Base-by-base conservation (phyloP, 2,329 filamentous ascomycete genomes). In the Bipolaris bicolor region DNA sequence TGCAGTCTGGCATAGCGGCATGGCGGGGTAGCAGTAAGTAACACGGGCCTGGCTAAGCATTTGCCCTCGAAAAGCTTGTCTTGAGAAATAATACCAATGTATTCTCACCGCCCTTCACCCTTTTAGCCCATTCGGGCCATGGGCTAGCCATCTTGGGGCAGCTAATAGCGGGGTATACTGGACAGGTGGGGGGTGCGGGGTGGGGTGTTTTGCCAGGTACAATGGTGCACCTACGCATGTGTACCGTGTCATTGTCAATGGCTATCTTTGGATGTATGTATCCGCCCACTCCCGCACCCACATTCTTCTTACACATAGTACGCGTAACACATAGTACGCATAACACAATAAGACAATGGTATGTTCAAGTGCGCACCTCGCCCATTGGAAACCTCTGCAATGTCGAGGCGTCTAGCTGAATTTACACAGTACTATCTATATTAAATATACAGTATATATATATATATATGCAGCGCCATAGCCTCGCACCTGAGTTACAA, bases 21-120 rank as follows among this genome's bases (percentile, higher is more conserved):
- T 63, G 49, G 61, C 59, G 58, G 58, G 52, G 55, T 46, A 57
- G 20, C 10, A 52, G 20, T 15, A 53, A 52, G 20, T 15, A 53
- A 24, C 33, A 39, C 33, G 33, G 34, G 57, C 49, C 22, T 50
- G 20, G 57, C 61, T 60, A 68, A 66, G 63, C 62, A 50, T 64
- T 58, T 52, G 48, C 47, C 53, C 43, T 20, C 24, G 55, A 67
- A 31, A 31, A 64, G 66, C 66, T 68, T 68, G 58, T 64, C 55
- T 60, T 15, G 7, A 5, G 26, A 54, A 56, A 51, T 44, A 29
- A 20, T 33, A 29, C 20, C 31, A 10, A 6, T 6, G 15, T 11
- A 2, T 18, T 22, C 44, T 54, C 57, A 65, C 64, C 61, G 58
- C 53, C 49, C 44, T 20, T 15, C 39, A 49, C 33, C 15, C 53